These are phyloP conservation scores for Aspergillus quadricinctus DNA, from an alignment of 2,329 filamentous ascomycete genomes.

Conservation along the genomic window DNA sequence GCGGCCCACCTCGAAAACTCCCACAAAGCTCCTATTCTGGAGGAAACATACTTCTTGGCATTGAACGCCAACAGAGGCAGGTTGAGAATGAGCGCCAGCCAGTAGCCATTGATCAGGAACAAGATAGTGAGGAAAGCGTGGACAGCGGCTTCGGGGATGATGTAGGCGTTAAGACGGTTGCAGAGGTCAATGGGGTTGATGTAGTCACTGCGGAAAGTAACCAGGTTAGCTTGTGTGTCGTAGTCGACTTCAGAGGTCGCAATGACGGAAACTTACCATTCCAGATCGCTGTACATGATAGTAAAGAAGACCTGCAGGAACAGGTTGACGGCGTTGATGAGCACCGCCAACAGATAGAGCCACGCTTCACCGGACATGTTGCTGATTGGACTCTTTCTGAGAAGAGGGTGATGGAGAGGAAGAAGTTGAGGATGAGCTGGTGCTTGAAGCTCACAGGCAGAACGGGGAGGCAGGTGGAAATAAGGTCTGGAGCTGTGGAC, in stretches of 20 bases:
- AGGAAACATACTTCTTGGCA: slow-evolving; percentile 79
- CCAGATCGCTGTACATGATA: slow-evolving; percentile 99
- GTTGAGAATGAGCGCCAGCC: slow-evolving; percentile 88
- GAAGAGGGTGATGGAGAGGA: slow-evolving; percentile 4
- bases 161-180: slow-evolving; percentile 99
- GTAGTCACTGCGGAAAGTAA: slow-evolving; percentile 68
- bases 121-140: slow-evolving; percentile 93
- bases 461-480: not conserved
- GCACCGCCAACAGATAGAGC: slow-evolving; percentile 94
- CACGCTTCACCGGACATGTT: slow-evolving; percentile 96
- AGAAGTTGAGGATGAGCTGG: not conserved
- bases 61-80: slow-evolving; percentile 90
- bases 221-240: slow-evolving; percentile 25
- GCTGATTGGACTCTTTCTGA: slow-evolving; percentile 10
- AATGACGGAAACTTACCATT: slow-evolving; percentile 69
- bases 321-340: slow-evolving; percentile 99
- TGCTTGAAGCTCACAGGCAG: not conserved
- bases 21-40: not conserved
- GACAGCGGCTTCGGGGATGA: slow-evolving; percentile 95
- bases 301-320: slow-evolving; percentile 99
- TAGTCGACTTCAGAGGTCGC: slow-evolving; percentile 3
- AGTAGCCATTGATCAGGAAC: slow-evolving; percentile 98
- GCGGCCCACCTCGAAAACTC: not conserved
- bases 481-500: not conserved
- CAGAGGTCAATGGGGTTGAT: slow-evolving; percentile 99